Evolutionary conservation across 1,284 basidiomycete species (phyloP).

Genomic region (Phellopilus nigrolimitatus): DNA sequence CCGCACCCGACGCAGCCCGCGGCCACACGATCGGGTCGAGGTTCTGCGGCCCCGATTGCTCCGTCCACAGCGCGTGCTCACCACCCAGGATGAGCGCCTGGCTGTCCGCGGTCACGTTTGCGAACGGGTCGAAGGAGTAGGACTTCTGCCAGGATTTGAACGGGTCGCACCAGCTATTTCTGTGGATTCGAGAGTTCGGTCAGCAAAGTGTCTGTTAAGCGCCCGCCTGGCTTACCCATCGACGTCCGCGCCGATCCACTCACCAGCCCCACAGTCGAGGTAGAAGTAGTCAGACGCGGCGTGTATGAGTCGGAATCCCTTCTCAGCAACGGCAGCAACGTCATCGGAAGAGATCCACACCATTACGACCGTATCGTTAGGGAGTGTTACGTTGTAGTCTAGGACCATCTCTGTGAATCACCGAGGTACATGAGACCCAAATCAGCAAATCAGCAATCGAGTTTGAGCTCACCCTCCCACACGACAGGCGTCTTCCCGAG

Average conservation of each 20-base stretch:
- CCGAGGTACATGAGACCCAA: too few relatives aligned
- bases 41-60: conserved; percentile 49
- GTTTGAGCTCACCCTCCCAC: conserved; percentile 35
- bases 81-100: conserved; percentile 34
- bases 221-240: conserved; percentile 11
- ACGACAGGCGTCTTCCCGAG: conserved; percentile 41
- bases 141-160: conserved; percentile 52
- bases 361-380: conserved; percentile 37
- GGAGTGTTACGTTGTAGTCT: conserved; percentile 31
- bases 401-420: conserved; percentile 33
- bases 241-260: conserved; percentile 35
- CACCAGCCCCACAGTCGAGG: conserved; percentile 45
- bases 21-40: conserved; percentile 57
- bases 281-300: conserved; percentile 59
- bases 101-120: conserved; percentile 35
- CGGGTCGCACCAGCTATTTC: conserved; percentile 45
- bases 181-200: conserved; percentile 12
- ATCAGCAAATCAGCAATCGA: conserved; percentile 22
- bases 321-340: conserved; percentile 37
- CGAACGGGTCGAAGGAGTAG: conserved; percentile 53
- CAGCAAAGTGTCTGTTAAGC: too few relatives aligned
- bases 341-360: conserved; percentile 42
- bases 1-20: conserved; percentile 53
- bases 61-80: conserved; percentile 50
- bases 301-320: conserved; percentile 48